phyloP scores from a whole-genome alignment of 2,329 filamentous ascomycete genomes.

The Capronia americana region DNA sequence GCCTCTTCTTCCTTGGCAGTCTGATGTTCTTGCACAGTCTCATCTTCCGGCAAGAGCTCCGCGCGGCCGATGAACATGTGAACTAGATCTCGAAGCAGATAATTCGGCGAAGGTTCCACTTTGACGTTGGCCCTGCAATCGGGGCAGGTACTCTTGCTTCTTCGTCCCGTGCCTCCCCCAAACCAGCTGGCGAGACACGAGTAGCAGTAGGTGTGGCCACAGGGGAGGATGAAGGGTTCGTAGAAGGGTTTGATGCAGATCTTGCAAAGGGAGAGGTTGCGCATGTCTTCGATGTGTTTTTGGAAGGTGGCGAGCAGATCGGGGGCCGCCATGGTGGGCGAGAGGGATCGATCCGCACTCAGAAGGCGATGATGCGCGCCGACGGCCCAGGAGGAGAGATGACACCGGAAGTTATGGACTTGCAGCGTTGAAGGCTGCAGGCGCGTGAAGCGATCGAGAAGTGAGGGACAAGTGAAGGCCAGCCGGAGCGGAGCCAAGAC shows the following conservation, averaged over 20 bases:
- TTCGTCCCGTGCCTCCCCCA: constrained; percentile 36
- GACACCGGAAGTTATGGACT: background rate
- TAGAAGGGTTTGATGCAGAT: constrained; percentile 73
- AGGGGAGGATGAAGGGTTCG: constrained; percentile 71
- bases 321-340: constrained; percentile 24
- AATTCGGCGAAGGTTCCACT: constrained; percentile 67
- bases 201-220: constrained; percentile 76
- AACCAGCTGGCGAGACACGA: constrained; percentile 53
- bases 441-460: background rate
- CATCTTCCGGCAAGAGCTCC: constrained; percentile 67
- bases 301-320: constrained; percentile 49
- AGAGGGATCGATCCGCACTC: background rate
- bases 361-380: background rate
- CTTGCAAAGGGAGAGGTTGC: constrained; percentile 68
- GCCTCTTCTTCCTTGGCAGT: constrained; percentile 66
- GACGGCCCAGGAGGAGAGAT: background rate
- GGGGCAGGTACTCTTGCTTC: constrained; percentile 67
- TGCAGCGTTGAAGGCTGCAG: background rate
- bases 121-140: constrained; percentile 68
- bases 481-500: background rate
- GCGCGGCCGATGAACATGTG: constrained; percentile 65
- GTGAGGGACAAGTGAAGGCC: constrained; percentile 9
- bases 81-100: constrained; percentile 69
- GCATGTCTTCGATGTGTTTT: constrained; percentile 66
- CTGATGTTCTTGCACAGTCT: constrained; percentile 67